phyloP scores from a whole-genome alignment of 2,329 filamentous ascomycete species.

The Fusarium sp. region DNA sequence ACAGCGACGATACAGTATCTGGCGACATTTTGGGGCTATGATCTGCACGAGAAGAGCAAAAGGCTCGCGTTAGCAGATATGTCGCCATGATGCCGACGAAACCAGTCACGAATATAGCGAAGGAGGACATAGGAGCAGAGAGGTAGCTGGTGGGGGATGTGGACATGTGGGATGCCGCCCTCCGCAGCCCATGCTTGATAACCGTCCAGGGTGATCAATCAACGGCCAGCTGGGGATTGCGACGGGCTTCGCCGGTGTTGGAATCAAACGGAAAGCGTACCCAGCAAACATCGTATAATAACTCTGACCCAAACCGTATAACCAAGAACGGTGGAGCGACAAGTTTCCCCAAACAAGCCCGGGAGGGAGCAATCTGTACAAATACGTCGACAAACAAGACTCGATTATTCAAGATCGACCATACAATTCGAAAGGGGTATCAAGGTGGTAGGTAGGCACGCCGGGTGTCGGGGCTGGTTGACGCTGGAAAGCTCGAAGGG shows the following conservation, averaged over 20 bases:
- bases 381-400: slow-evolving; percentile 21
- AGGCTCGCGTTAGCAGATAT: slow-evolving; percentile 46
- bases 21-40: slow-evolving; percentile 69
- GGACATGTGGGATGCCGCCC: slow-evolving; percentile 1
- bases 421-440: slow-evolving; percentile 26
- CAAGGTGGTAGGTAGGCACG: slow-evolving; percentile 8
- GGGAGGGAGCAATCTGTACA: slow-evolving; percentile 15
- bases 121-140: slow-evolving; percentile 20
- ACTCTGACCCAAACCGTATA: slow-evolving; percentile 29
- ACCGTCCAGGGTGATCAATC: slow-evolving; percentile 7
- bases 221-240: slow-evolving; percentile 14
- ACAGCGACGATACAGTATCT: slow-evolving; percentile 84
- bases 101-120: slow-evolving; percentile 24
- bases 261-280: slow-evolving; percentile 50
- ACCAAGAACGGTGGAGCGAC: slow-evolving; percentile 37
- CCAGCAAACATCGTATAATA: slow-evolving; percentile 55
- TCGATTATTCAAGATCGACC: slow-evolving; percentile 16
- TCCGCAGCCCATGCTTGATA: slow-evolving; percentile 9
- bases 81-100: slow-evolving; percentile 30
- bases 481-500: slow-evolving; percentile 24
- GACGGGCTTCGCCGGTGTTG: slow-evolving; percentile 1
- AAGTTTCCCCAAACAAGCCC: slow-evolving; percentile 16
- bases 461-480: slow-evolving; percentile 2
- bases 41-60: slow-evolving; percentile 50
- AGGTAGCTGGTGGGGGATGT: slow-evolving; percentile 9